These are phyloP conservation scores for Tetrapisispora taiwanensis DNA, from an alignment of 805 yeast genomes.

Conservation along the genomic window DNA sequence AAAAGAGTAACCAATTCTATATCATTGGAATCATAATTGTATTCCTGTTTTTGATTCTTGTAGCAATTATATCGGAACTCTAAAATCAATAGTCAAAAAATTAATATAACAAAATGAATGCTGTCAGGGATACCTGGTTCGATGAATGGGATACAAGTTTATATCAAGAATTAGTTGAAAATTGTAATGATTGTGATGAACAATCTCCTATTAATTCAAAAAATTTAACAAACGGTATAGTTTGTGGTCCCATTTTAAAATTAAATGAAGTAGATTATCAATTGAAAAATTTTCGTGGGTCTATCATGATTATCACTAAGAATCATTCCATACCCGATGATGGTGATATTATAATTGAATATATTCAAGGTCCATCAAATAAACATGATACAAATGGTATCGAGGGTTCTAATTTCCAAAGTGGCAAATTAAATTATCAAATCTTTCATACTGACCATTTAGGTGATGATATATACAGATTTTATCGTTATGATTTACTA, in stretches of 20 bases:
- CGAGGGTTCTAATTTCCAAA: slow-evolving; percentile 6
- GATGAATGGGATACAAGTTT: slow-evolving; percentile 20
- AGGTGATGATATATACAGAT: slow-evolving; percentile 35
- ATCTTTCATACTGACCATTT: slow-evolving; percentile 33
- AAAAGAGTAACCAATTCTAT: too few species aligned
- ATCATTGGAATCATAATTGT: too few species aligned
- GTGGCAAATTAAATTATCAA: slow-evolving; percentile 33
- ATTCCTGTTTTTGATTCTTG: too few species aligned
- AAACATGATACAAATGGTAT: slow-evolving; percentile 25
- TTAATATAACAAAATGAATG: background rate
- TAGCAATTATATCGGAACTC: too few species aligned
- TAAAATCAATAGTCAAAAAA: too few species aligned
- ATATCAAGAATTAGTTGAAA: slow-evolving; percentile 13
- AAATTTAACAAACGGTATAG: slow-evolving; percentile 14
- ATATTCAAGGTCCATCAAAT: slow-evolving; percentile 3
- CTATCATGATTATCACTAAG: slow-evolving; percentile 51
- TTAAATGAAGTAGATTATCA: slow-evolving; percentile 51
- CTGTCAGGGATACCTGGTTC: slow-evolving; percentile 10
- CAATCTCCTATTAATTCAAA: slow-evolving; percentile 13
- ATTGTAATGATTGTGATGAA: slow-evolving; percentile 15
- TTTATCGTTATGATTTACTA: slow-evolving; percentile 56
- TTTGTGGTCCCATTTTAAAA: slow-evolving; percentile 72
- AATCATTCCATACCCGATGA: slow-evolving; percentile 27
- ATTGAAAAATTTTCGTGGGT: slow-evolving; percentile 49
- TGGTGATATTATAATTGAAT: slow-evolving; percentile 22